Base-by-base conservation (phyloP, 2,329 filamentous ascomycete genomes). In the Exophiala spinifera region DNA sequence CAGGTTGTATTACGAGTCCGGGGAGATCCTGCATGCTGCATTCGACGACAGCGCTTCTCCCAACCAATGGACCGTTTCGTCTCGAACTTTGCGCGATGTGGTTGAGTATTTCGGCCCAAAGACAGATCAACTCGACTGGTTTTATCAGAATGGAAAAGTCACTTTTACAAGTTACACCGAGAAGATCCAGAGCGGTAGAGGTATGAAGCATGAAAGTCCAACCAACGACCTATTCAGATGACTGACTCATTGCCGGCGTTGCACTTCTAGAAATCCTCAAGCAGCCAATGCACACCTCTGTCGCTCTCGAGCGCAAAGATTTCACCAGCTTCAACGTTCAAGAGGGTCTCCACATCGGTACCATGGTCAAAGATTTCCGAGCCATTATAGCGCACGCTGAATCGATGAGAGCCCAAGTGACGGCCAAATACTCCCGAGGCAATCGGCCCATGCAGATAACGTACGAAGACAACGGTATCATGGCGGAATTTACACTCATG, bases 111-210 rank as follows among this genome's bases (percentile, higher is more conserved):
- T 86, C 61, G 82, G 81, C 2, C 75, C 77, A 1, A 84, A 80
- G 60, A 83, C 83, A 0, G 83, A 86, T 66, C 81, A 85, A 66
- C 71, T 86, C 4, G 83, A 85, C 57, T 78, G 86, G 49, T 82
- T 77, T 57, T 76, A 78, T 8, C 77, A 84, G 47, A 77, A 80
- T 13, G 79, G 75, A 8, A 79, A 80, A 55, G 79, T 76, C 2
- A 76, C 81, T 5, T 85, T 86, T 65, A 85, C 82, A 4, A 86
- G 83, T 66, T 86, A 83, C 64, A 86, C 83, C 0, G 82, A 84
- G 53, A 86, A 85, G 64, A 76, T 85, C 19, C 75, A 75, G 37
- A 79, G 82, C 55, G 82, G 81, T 6, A 84, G 81, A 72, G 79
- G 80, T 79, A 65, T 46, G 62, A 46, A 10, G 15, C n/a, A 17